Conservation (phyloP, 495 filamentous ascomycete genomes). For the Arthonia radiata region DNA sequence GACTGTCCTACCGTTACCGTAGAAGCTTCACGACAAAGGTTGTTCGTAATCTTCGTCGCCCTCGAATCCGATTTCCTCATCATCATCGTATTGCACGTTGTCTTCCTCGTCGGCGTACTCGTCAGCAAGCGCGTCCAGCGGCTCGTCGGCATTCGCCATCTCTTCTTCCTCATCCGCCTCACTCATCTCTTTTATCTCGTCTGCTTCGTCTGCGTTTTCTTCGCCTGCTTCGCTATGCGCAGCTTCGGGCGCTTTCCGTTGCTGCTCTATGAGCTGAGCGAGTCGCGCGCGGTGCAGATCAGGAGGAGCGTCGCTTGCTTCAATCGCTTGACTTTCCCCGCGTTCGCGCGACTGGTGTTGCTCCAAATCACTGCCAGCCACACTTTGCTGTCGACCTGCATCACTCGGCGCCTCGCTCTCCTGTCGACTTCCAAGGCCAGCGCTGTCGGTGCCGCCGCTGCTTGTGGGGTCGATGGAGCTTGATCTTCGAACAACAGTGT, state of each 20-base stretch:
- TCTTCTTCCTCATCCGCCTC: constrained; percentile 1
- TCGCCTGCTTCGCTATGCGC: neutral
- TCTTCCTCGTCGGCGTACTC: constrained; percentile 4
- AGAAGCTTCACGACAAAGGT: too few species aligned
- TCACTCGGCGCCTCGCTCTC: constrained; percentile 22
- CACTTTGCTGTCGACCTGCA: constrained; percentile 6
- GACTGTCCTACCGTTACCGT: too few species aligned
- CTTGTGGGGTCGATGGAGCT: neutral
- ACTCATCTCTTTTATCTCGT: neutral
- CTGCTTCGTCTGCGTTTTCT: too few species aligned
- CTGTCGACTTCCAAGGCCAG: constrained; percentile 4
- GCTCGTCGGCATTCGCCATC: neutral
- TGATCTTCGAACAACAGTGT: neutral
- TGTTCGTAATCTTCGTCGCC: constrained; percentile 1
- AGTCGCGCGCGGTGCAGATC: too few species aligned
- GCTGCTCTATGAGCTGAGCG: too few species aligned
- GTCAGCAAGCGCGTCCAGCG: constrained; percentile 1
- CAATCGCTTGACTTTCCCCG: neutral
- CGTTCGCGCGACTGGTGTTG: neutral
- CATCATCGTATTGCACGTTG: neutral
- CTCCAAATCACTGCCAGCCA: neutral
- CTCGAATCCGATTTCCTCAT: neutral
- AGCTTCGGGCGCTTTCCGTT: neutral
- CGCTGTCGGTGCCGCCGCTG: neutral
- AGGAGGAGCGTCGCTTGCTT: too few species aligned